Percentiles rank a stretch among this genome's conserved stretches.
These are phyloP conservation scores for Basipetospora chlamydospora DNA, from an alignment of 2,329 filamentous ascomycete species.

Conservation along the genomic window DNA sequence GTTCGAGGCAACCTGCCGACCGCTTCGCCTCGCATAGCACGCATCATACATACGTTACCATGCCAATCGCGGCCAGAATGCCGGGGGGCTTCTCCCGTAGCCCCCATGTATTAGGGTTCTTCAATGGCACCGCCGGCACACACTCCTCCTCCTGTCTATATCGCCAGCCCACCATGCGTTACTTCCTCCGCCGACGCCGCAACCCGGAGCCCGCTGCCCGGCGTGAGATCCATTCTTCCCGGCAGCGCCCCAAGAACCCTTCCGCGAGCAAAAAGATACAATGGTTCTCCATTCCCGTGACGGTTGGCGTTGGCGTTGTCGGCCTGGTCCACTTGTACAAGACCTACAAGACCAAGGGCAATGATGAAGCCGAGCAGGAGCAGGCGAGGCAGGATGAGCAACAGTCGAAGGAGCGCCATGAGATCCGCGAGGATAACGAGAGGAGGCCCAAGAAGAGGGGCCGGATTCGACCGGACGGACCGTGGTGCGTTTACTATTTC, in stretches of 20 bases:
- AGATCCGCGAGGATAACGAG: conserved; percentile 7
- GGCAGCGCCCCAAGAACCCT: conserved; percentile 30
- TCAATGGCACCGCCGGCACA: conserved; percentile 1
- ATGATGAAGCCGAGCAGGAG: conserved; percentile 28
- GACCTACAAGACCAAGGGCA: conserved; percentile 24
- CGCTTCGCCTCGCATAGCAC: too few relatives aligned
- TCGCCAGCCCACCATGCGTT: conserved; percentile 6
- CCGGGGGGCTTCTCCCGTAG: conserved; percentile 2
- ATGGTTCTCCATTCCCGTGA: conserved; percentile 86
- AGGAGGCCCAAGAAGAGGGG: conserved; percentile 34
- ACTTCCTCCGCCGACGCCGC: conserved; percentile 11
- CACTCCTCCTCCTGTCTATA: conserved; percentile 1
- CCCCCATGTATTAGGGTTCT: conserved; percentile 2
- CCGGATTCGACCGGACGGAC: conserved; percentile 65
- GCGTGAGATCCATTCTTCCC: conserved; percentile 14
- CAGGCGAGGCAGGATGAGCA: conserved; percentile 30
- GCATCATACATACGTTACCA: background rate
- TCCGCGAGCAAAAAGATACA: conserved; percentile 38
- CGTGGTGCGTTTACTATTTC: conserved; percentile 43
- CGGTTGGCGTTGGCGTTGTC: conserved; percentile 71
- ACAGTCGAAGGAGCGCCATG: conserved; percentile 11
- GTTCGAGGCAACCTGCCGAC: too few relatives aligned
- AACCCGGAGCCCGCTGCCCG: conserved; percentile 12
- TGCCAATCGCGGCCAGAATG: conserved; percentile 5
- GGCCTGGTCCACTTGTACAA: conserved; percentile 76